Percentiles rank a stretch among this genome's conserved stretches.
Conservation (phyloP, 768 basidiomycete genomes). For the Tulasnella sp. region DNA sequence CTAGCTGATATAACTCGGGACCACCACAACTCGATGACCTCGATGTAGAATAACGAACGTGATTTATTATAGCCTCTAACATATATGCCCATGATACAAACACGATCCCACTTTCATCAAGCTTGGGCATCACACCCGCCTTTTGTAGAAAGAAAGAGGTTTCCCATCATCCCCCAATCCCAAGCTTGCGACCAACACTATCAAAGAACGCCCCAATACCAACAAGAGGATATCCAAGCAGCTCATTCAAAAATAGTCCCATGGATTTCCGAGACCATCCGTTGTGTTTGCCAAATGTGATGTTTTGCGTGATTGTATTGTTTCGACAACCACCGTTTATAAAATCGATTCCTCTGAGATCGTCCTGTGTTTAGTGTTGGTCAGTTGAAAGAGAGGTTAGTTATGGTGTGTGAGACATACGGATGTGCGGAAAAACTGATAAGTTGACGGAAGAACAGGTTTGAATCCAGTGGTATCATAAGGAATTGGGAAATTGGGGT, state of each 20-base stretch:
- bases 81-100: too few species aligned
- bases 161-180: too few species aligned
- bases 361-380: neutral
- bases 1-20: too few species aligned
- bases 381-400: neutral
- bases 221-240: too few species aligned
- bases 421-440: conserved; percentile 13
- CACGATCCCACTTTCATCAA: too few species aligned
- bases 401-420: neutral
- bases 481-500: conserved; percentile 25
- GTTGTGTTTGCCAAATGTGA: neutral
- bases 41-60: too few species aligned
- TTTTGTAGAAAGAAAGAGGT: too few species aligned
- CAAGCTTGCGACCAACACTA: too few species aligned
- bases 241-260: neutral
- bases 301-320: neutral
- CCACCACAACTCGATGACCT: too few species aligned
- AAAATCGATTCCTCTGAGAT: conserved; percentile 1
- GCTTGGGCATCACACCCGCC: too few species aligned
- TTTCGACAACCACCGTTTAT: neutral
- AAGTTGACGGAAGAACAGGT: conserved; percentile 22
- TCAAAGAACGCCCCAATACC: too few species aligned
- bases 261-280: neutral
- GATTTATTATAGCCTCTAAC: too few species aligned
- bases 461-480: conserved; percentile 26